Conservation (phyloP, 768 basidiomycete species). For the Ramaria rubella region DNA sequence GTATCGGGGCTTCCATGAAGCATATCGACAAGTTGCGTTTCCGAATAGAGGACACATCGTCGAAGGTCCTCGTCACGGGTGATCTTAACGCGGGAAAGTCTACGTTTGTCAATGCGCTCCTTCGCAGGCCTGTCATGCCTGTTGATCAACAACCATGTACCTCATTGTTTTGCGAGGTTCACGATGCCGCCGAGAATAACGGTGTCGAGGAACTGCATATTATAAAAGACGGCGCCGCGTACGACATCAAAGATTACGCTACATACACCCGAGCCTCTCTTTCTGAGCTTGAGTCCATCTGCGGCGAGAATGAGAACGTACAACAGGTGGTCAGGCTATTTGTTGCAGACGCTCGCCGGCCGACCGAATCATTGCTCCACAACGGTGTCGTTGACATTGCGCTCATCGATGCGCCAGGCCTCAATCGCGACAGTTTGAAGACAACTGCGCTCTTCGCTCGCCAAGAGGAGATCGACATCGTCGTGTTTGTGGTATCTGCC, state of each 20-base stretch:
- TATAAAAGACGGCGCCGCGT: conserved; percentile 58
- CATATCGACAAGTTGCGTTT: conserved; percentile 82
- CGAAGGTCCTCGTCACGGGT: conserved; percentile 95
- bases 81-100: conserved; percentile 98
- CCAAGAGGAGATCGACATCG: conserved; percentile 96
- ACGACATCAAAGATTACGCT: conserved; percentile 62
- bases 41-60: conserved; percentile 86
- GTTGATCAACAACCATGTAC: conserved; percentile 98
- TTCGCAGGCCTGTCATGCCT: conserved; percentile 88
- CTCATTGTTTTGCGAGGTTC: conserved; percentile 94
- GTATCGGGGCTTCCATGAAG: conserved; percentile 61
- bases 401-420: conserved; percentile 95
- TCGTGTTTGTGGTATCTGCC: conserved; percentile 96
- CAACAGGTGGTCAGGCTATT: conserved; percentile 83
- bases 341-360: conserved; percentile 70
- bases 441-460: conserved; percentile 94
- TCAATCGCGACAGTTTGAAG: conserved; percentile 91
- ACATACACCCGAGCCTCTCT: conserved; percentile 70
- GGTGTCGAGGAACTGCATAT: conserved; percentile 84
- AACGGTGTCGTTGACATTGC: conserved; percentile 97
- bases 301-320: conserved; percentile 64
- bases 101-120: conserved; percentile 93
- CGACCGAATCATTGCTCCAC: conserved; percentile 80
- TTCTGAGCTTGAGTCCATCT: conserved; percentile 68
- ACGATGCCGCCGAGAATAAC: conserved; percentile 76